These are phyloP conservation scores for Polychaeton citri DNA, from an alignment of 2,329 filamentous ascomycete species.

Conservation along the genomic window DNA sequence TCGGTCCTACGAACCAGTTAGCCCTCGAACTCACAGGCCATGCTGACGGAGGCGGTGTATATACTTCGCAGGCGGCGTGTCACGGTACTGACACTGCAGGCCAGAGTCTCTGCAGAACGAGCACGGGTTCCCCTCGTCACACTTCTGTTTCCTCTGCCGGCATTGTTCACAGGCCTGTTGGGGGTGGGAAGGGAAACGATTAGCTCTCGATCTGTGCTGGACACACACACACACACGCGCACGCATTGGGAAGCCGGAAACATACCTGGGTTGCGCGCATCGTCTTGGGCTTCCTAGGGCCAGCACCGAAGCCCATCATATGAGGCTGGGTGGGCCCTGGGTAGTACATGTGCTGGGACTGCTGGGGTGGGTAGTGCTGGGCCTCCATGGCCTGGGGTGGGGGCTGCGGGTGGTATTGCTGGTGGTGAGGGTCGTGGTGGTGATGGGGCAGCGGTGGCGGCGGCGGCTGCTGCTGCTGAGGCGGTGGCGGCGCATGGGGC, in stretches of 20 bases:
- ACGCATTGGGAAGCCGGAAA: not conserved
- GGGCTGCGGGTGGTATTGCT: constrained; percentile 2
- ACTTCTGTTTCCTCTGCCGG: constrained; percentile 77
- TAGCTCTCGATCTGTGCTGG: too few relatives aligned
- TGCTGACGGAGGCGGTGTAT: too few relatives aligned
- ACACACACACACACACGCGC: too few relatives aligned
- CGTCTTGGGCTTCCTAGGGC: constrained; percentile 16
- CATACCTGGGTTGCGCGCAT: constrained; percentile 23
- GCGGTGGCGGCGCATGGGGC: constrained; percentile 4
- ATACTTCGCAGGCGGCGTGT: constrained; percentile 83
- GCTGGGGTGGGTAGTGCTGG: constrained; percentile 10
- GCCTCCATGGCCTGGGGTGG: constrained; percentile 12
- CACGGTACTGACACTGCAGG: constrained; percentile 73
- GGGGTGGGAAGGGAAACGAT: too few relatives aligned
- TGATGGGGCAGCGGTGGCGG: constrained; percentile 19
- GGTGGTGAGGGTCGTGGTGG: constrained; percentile 12
- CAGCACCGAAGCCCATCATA: not conserved
- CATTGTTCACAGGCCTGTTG: constrained; percentile 78
- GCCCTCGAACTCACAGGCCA: too few relatives aligned
- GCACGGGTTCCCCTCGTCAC: constrained; percentile 74
- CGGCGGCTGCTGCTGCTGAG: constrained; percentile 8
- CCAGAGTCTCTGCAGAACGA: constrained; percentile 78
- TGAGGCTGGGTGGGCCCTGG: constrained; percentile 2
- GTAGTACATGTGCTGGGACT: constrained; percentile 10
- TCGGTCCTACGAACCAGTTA: constrained; percentile 28